A percentile compares a stretch with the other conserved stretches of the same genome.
These are phyloP conservation scores for Ilyonectria destructans DNA, from an alignment of 2,329 filamentous ascomycete species.

Conservation along the genomic window DNA sequence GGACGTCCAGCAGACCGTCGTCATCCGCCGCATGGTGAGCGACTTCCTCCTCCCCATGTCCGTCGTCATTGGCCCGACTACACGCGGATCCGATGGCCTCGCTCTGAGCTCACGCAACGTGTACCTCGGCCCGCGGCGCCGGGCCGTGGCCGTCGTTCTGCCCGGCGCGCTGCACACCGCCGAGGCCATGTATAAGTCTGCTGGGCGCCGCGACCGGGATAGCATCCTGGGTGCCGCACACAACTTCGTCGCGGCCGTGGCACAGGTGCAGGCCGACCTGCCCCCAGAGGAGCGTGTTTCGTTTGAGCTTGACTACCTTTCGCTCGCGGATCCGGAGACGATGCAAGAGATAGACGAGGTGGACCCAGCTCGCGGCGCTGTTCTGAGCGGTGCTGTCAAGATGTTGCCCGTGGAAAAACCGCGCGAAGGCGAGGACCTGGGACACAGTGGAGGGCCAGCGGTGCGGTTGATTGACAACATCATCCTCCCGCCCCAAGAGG, in stretches of 20 bases:
- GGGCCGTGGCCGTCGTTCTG: constrained; percentile 81
- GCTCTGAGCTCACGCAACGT: constrained; percentile 95
- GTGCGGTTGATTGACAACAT: constrained; percentile 97
- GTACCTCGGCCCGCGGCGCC: constrained; percentile 85
- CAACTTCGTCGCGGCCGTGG: constrained; percentile 68
- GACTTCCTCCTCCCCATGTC: constrained; percentile 88
- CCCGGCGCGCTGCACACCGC: constrained; percentile 79
- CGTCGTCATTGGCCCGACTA: constrained; percentile 82
- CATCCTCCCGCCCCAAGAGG: constrained; percentile 69
- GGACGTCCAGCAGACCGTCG: constrained; percentile 95
- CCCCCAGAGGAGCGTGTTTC: constrained; percentile 73
- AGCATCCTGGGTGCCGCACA: constrained; percentile 83
- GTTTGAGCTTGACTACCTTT: constrained; percentile 94
- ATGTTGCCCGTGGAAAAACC: constrained; percentile 87
- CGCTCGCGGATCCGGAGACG: constrained; percentile 87
- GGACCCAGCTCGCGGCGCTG: constrained; percentile 80
- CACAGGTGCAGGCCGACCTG: constrained; percentile 75
- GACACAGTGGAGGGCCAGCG: constrained; percentile 78
- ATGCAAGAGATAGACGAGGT: constrained; percentile 84
- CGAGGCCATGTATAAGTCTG: constrained; percentile 75
- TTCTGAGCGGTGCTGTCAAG: constrained; percentile 92
- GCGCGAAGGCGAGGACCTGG: constrained; percentile 81
- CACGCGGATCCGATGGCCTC: constrained; percentile 84
- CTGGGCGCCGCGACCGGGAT: constrained; percentile 67
- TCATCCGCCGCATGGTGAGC: constrained; percentile 88